A percentile compares a stretch with the other conserved stretches of the same genome.
phyloP scores from a whole-genome alignment of 345 rosid genomes.

The Draba incana region DNA sequence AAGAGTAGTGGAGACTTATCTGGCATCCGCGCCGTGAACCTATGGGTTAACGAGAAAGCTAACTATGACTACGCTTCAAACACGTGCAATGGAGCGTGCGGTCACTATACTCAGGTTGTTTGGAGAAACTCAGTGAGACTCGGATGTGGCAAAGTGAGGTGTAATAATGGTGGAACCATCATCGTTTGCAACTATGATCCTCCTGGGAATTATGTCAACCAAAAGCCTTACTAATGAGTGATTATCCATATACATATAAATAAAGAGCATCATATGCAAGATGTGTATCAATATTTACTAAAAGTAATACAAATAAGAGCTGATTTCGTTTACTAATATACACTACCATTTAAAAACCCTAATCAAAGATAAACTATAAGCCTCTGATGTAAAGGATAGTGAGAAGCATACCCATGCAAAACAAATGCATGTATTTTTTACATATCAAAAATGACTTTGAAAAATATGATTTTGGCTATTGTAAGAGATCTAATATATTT shows the following conservation, averaged over 20 bases:
- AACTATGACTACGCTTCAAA: slow-evolving; percentile 26
- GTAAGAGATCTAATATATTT: too few relatives aligned
- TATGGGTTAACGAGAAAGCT: slow-evolving; percentile 36
- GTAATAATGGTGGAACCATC: slow-evolving; percentile 41
- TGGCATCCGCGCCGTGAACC: slow-evolving; percentile 16
- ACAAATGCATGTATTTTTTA: too few relatives aligned
- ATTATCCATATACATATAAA: background rate
- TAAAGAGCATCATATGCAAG: background rate
- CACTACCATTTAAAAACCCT: background rate
- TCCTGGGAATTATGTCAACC: slow-evolving; percentile 15
- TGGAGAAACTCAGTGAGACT: slow-evolving; percentile 39
- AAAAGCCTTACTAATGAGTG: slow-evolving; percentile 37
- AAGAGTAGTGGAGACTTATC: background rate
- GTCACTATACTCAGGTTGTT: slow-evolving; percentile 40
- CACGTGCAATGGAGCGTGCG: slow-evolving; percentile 32
- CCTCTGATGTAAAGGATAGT: too few relatives aligned
- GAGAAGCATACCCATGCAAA: too few relatives aligned
- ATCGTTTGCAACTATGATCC: slow-evolving; percentile 35
- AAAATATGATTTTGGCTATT: too few relatives aligned
- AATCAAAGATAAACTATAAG: background rate
- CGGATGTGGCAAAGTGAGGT: slow-evolving; percentile 35
- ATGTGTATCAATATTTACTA: slow-evolving; percentile 11
- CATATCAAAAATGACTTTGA: too few relatives aligned
- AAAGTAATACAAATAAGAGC: background rate
- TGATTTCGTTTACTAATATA: background rate